These are phyloP conservation scores for Trametes cinnabarina DNA, from an alignment of 768 basidiomycete species.

Conservation along the genomic window DNA sequence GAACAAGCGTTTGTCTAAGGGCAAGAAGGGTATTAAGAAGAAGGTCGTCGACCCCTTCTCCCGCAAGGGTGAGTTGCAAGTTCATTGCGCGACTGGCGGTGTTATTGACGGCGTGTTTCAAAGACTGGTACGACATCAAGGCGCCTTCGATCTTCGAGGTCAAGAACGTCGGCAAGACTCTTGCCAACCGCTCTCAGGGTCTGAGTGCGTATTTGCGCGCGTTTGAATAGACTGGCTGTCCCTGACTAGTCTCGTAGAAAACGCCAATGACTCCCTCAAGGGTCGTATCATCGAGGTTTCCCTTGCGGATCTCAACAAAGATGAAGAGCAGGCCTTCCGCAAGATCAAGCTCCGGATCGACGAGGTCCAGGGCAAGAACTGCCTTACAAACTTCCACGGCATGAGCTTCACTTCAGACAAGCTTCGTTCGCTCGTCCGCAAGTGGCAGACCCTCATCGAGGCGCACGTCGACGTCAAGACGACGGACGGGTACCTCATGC, in stretches of 20 bases:
- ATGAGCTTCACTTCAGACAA: constrained; percentile 99
- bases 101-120: neutral
- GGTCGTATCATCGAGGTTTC: constrained; percentile 96
- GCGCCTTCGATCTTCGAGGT: constrained; percentile 97
- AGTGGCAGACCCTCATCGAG: constrained; percentile 99
- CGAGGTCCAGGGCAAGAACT: constrained; percentile 97
- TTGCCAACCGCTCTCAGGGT: constrained; percentile 97
- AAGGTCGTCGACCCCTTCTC: constrained; percentile 99
- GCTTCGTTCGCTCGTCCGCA: constrained; percentile 98
- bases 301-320: constrained; percentile 97
- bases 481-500: constrained; percentile 98
- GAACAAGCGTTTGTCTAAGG: constrained; percentile 98
- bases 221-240: neutral
- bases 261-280: constrained; percentile 97
- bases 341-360: constrained; percentile 99
- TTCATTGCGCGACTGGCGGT: neutral
- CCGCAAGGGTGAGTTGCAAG: constrained; percentile 77
- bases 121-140: constrained; percentile 99
- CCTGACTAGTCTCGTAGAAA: constrained; percentile 56
- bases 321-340: constrained; percentile 98
- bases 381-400: constrained; percentile 99
- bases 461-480: constrained; percentile 99
- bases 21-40: constrained; percentile 99
- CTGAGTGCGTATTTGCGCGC: constrained; percentile 67
- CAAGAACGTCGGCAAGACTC: constrained; percentile 96